Conservation (phyloP, 148 eudicot genomes). For the Agrostemma githago region DNA sequence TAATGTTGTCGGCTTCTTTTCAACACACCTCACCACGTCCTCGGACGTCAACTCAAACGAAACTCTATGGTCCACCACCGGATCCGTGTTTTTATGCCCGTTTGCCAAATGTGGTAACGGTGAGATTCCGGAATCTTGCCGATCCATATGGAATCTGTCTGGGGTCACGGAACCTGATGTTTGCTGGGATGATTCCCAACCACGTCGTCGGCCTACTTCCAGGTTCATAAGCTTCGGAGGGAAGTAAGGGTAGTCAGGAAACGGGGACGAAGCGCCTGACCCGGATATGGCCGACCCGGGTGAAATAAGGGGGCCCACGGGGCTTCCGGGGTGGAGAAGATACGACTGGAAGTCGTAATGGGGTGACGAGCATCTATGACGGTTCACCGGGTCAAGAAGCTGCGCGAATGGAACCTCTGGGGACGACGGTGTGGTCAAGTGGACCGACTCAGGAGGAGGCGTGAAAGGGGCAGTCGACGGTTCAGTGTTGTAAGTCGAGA, state of each 20-base stretch:
- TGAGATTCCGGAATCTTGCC: slow-evolving; percentile 51
- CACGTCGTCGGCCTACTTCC: slow-evolving; percentile 38
- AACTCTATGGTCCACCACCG: slow-evolving; percentile 51
- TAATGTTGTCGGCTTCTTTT: slow-evolving; percentile 49
- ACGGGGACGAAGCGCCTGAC: slow-evolving; percentile 91
- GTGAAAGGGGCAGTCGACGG: slow-evolving; percentile 96
- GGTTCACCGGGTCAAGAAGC: slow-evolving; percentile 59
- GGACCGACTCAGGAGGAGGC: slow-evolving; percentile 93
- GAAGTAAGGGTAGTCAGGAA: slow-evolving; percentile 52
- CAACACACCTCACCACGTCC: slow-evolving; percentile 76
- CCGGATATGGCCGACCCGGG: slow-evolving; percentile 80
- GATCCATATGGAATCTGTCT: slow-evolving; percentile 36
- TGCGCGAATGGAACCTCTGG: slow-evolving; percentile 98
- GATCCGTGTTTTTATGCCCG: slow-evolving; percentile 37
- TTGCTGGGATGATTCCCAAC: slow-evolving; percentile 66
- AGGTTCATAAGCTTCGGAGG: slow-evolving; percentile 57
- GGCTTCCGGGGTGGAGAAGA: slow-evolving; percentile 83
- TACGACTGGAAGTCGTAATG: slow-evolving; percentile 80
- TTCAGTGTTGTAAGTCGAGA: slow-evolving; percentile 88
- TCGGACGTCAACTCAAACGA: slow-evolving; percentile 84
- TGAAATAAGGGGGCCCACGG: slow-evolving; percentile 76
- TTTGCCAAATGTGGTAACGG: slow-evolving; percentile 36
- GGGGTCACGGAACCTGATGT: slow-evolving; percentile 78
- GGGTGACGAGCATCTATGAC: slow-evolving; percentile 41
- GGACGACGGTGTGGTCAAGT: slow-evolving; percentile 91